A percentile compares a stretch with the other conserved stretches of the same genome.
Conservation (phyloP, 2,329 filamentous ascomycete species). For the Botryotinia convoluta region DNA sequence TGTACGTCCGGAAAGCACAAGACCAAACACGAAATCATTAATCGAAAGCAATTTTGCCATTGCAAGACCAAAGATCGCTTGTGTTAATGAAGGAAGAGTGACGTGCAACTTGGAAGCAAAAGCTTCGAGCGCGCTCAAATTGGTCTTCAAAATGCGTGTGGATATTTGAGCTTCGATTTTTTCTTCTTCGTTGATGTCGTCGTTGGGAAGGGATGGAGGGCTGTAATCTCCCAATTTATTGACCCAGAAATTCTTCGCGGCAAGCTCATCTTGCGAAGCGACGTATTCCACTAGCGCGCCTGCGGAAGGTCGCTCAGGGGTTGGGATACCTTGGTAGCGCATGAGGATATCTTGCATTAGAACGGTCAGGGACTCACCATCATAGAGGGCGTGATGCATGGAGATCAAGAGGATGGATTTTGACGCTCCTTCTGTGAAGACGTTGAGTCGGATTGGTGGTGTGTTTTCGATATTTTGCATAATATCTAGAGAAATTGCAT, state of each 20-base stretch:
- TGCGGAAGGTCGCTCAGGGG: background rate
- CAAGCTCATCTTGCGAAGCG: background rate
- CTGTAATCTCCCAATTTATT: slow-evolving; percentile 11
- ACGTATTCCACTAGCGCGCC: background rate
- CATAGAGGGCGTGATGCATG: slow-evolving; percentile 49
- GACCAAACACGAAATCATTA: slow-evolving; percentile 44
- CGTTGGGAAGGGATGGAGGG: no score
- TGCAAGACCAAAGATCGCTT: slow-evolving; percentile 42
- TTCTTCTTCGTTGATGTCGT: background rate
- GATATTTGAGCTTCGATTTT: background rate
- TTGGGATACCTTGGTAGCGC: background rate
- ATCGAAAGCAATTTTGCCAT: slow-evolving; percentile 41
- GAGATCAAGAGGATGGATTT: slow-evolving; percentile 3
- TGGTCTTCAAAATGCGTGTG: background rate
- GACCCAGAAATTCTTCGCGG: background rate
- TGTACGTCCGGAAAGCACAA: slow-evolving; percentile 44
- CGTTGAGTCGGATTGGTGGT: background rate
- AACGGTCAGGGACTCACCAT: slow-evolving; percentile 31
- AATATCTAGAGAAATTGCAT: background rate
- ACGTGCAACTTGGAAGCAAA: slow-evolving; percentile 37
- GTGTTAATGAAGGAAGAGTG: slow-evolving; percentile 28
- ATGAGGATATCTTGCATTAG: slow-evolving; percentile 5
- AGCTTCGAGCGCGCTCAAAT: slow-evolving; percentile 26
- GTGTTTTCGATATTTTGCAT: background rate
- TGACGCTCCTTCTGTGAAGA: background rate